Evolutionary conservation across 352 stramenopile genomes (phyloP).

Genomic region (Phytopythium aichiense): DNA sequence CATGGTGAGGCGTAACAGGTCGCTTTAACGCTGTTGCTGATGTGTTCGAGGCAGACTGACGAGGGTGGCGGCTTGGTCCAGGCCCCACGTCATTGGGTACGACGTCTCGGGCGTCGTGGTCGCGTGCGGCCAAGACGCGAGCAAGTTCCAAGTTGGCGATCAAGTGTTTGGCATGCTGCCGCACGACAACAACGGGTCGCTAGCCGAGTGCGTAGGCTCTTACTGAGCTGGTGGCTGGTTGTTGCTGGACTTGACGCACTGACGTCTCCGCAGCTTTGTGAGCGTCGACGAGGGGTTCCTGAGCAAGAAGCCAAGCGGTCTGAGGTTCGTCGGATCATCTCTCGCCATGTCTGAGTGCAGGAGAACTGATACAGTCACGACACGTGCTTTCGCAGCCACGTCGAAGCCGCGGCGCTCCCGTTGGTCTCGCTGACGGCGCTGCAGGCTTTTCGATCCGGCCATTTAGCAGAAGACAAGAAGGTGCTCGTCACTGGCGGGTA

Average conservation of each 20-base stretch:
- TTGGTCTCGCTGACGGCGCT: slow-evolving; percentile 51
- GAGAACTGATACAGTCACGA: background rate
- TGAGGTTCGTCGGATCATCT: slow-evolving; percentile 31
- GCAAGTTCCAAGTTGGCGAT: slow-evolving; percentile 53
- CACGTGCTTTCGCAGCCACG: slow-evolving; percentile 24
- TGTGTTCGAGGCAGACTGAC: background rate
- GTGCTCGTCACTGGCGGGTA: slow-evolving; percentile 70
- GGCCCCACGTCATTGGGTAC: slow-evolving; percentile 67
- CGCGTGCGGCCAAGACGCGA: slow-evolving; percentile 45
- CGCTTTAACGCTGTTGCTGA: background rate
- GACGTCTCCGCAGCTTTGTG: slow-evolving; percentile 26
- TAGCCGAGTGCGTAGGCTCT: slow-evolving; percentile 52
- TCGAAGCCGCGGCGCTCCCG: slow-evolving; percentile 66
- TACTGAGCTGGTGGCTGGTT: background rate
- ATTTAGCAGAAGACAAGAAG: slow-evolving; percentile 60
- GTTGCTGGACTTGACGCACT: background rate
- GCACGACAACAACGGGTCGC: slow-evolving; percentile 49
- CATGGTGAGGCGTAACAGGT: slow-evolving; percentile 13
- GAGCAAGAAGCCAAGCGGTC: slow-evolving; percentile 58
- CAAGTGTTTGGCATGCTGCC: slow-evolving; percentile 74
- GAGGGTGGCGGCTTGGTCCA: slow-evolving; percentile 10
- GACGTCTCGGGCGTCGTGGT: slow-evolving; percentile 65
- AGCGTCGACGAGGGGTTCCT: slow-evolving; percentile 53
- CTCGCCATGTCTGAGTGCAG: background rate
- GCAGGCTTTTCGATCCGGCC: slow-evolving; percentile 39